A percentile compares a stretch with the other conserved stretches of the same genome.
These are phyloP conservation scores for Citrus australasica DNA, from an alignment of 345 rosid species.

Conservation along the genomic window DNA sequence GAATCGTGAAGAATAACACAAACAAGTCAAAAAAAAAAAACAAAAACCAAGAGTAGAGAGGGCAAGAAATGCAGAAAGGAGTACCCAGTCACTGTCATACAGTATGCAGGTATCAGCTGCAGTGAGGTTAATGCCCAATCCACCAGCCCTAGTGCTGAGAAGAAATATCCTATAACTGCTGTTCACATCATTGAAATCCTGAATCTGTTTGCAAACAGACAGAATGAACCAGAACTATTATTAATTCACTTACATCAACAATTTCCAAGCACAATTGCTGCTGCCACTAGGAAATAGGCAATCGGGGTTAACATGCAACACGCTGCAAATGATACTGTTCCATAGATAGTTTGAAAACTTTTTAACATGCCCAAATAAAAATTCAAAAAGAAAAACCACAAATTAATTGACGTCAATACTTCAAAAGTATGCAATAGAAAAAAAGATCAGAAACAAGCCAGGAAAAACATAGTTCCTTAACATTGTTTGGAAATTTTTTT, in stretches of 20 bases:
- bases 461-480: background rate
- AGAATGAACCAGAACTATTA: background rate
- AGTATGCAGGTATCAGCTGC: constrained; percentile 94
- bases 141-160: constrained; percentile 97
- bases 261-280: background rate
- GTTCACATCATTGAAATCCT: constrained; percentile 71
- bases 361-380: background rate
- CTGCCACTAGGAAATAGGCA: background rate
- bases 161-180: constrained; percentile 69
- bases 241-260: background rate
- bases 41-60: background rate
- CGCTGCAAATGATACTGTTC: background rate
- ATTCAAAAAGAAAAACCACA: background rate
- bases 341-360: background rate
- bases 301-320: background rate
- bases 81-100: constrained; percentile 98
- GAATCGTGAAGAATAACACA: background rate
- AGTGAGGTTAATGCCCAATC: constrained; percentile 96
- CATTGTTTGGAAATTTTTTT: background rate
- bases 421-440: background rate
- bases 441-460: background rate
- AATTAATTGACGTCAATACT: background rate
- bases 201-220: constrained; percentile 43
- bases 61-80: background rate
- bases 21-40: background rate